phyloP scores from a whole-genome alignment of 2,329 filamentous ascomycete genomes.

The Cladophialophora exuberans region DNA sequence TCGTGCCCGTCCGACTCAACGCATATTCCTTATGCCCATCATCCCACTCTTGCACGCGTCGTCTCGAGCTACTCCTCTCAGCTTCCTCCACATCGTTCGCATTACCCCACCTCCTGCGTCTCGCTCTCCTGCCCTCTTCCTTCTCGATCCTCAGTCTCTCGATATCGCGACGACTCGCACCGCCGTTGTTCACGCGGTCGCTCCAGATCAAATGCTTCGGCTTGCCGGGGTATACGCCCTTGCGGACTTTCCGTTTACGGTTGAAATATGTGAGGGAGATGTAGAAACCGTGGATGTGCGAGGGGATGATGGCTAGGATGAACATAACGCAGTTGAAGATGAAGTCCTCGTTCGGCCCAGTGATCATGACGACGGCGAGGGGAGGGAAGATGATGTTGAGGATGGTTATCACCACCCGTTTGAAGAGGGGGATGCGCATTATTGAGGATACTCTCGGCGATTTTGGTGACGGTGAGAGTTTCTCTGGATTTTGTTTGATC shows the following conservation, averaged over 20 bases:
- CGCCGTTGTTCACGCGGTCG: constrained; percentile 42
- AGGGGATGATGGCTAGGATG: constrained; percentile 45
- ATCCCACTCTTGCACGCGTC: constrained; percentile 19
- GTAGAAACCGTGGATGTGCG: constrained; percentile 48
- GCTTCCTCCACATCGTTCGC: background rate
- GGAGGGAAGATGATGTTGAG: constrained; percentile 48
- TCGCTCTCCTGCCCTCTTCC: constrained; percentile 19
- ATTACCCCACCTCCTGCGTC: constrained; percentile 17
- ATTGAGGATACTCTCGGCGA: background rate
- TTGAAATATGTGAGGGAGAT: constrained; percentile 45
- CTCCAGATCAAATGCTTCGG: constrained; percentile 41
- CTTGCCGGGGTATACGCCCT: constrained; percentile 43
- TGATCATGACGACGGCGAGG: constrained; percentile 41
- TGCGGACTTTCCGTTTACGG: constrained; percentile 41
- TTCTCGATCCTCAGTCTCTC: constrained; percentile 36
- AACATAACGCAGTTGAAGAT: constrained; percentile 45
- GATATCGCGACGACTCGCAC: constrained; percentile 38
- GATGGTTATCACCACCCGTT: constrained; percentile 40
- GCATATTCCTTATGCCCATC: constrained; percentile 24
- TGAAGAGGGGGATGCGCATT: constrained; percentile 34
- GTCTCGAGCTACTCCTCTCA: background rate
- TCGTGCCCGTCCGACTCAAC: background rate
- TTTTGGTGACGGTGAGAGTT: background rate
- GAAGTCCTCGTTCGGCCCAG: constrained; percentile 41
- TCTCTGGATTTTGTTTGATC: no score